A percentile compares a stretch with the other conserved stretches of the same genome.
These are phyloP conservation scores for Wickerhamomyces chambardii DNA, from an alignment of 805 yeast genomes.

Conservation along the genomic window DNA sequence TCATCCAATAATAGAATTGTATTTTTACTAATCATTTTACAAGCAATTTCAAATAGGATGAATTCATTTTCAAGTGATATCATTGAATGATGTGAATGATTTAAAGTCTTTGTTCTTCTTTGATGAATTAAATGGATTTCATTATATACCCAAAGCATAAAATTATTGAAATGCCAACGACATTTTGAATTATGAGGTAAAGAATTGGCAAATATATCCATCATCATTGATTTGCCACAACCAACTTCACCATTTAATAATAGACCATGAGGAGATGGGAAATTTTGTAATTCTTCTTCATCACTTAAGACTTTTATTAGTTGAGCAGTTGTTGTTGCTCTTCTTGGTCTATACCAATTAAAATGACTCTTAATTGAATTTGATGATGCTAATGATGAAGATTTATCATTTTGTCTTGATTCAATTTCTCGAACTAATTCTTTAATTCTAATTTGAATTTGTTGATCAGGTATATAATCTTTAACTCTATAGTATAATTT, in stretches of 20 bases:
- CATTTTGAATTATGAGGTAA: slow-evolving; percentile 55
- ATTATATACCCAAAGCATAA: slow-evolving; percentile 58
- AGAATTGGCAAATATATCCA: slow-evolving; percentile 62
- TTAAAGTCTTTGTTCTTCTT: slow-evolving; percentile 28
- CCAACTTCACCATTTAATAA: slow-evolving; percentile 62
- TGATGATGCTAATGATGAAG: not conserved
- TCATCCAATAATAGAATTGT: slow-evolving; percentile 62
- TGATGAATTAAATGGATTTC: slow-evolving; percentile 50
- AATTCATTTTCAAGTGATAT: slow-evolving; percentile 50
- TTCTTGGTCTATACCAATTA: slow-evolving; percentile 3
- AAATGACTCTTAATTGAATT: slow-evolving; percentile 3
- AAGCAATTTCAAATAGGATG: slow-evolving; percentile 57
- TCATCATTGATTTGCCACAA: slow-evolving; percentile 65
- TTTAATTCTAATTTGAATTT: slow-evolving; percentile 11
- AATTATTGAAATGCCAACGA: slow-evolving; percentile 65
- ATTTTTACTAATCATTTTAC: slow-evolving; percentile 46
- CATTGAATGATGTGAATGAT: slow-evolving; percentile 13
- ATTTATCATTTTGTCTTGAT: slow-evolving; percentile 1
- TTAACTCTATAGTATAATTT: slow-evolving; percentile 46
- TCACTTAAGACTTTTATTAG: slow-evolving; percentile 43
- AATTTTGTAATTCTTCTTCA: slow-evolving; percentile 47
- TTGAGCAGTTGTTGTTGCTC: slow-evolving; percentile 22
- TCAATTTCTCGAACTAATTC: slow-evolving; percentile 24
- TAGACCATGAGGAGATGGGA: slow-evolving; percentile 57
- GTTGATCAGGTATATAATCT: slow-evolving; percentile 41